Evolutionary conservation across 139 green algal species (phyloP).

Genomic region (Ulvella scutata): DNA sequence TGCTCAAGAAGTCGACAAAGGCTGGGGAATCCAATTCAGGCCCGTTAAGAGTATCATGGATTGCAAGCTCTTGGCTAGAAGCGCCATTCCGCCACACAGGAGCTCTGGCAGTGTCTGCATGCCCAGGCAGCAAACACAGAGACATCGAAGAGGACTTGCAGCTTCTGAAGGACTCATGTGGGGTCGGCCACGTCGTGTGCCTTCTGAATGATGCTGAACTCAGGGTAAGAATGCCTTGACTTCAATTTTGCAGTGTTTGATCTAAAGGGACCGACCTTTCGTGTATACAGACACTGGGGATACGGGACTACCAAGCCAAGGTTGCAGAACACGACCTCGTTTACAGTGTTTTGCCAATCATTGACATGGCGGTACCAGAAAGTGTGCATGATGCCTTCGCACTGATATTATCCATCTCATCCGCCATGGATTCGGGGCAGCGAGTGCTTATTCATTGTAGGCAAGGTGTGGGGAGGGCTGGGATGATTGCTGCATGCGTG

Average conservation of each 20-base stretch:
- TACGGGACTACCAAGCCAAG: not conserved
- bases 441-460: too few relatives aligned
- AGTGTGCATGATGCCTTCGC: not conserved
- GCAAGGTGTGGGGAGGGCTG: not conserved
- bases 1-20: too few relatives aligned
- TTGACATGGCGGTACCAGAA: not conserved
- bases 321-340: not conserved
- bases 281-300: not conserved
- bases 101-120: too few relatives aligned
- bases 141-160: not conserved
- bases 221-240: not conserved
- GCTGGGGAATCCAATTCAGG: too few relatives aligned
- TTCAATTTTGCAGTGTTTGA: not conserved
- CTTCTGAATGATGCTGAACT: not conserved
- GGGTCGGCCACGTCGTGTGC: not conserved
- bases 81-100: too few relatives aligned
- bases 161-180: not conserved
- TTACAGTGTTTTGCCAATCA: not conserved
- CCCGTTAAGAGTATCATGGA: too few relatives aligned
- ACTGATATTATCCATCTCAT: not conserved
- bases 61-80: too few relatives aligned
- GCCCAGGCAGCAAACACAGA: too few relatives aligned
- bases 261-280: not conserved
- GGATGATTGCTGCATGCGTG: not conserved
- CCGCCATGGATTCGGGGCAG: too few relatives aligned